These are phyloP conservation scores for Wilcoxina mikolae DNA, from an alignment of 495 filamentous ascomycete genomes.

Conservation along the genomic window DNA sequence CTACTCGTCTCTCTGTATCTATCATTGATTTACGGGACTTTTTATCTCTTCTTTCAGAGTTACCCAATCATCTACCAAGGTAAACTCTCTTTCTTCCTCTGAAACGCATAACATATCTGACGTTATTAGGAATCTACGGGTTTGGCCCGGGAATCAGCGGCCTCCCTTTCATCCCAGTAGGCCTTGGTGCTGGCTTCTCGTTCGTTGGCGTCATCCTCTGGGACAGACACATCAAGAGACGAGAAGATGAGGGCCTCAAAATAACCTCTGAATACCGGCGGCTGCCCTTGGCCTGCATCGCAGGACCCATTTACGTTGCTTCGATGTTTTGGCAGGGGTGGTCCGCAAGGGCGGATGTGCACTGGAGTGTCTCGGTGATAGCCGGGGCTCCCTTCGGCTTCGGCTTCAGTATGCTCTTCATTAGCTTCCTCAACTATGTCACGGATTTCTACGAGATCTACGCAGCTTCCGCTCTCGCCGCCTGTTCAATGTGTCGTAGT, in stretches of 20 bases:
- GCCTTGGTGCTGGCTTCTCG: constrained; percentile 34
- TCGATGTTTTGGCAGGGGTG: constrained; percentile 62
- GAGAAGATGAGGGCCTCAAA: constrained; percentile 6
- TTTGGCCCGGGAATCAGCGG: constrained; percentile 35
- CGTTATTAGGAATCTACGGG: constrained; percentile 31
- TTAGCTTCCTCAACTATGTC: constrained; percentile 57
- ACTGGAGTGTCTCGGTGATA: constrained; percentile 50
- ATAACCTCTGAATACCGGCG: constrained; percentile 45
- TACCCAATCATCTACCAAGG: constrained; percentile 51
- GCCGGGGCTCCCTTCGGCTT: constrained; percentile 54
- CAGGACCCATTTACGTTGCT: constrained; percentile 46
- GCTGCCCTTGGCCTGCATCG: constrained; percentile 51
- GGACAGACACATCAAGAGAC: constrained; percentile 34
- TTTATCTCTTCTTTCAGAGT: constrained; percentile 59
- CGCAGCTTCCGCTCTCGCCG: constrained; percentile 56
- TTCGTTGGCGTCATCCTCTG: constrained; percentile 42
- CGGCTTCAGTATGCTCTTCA: constrained; percentile 53
- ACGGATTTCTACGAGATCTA: constrained; percentile 64
- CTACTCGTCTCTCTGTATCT: constrained; percentile 53
- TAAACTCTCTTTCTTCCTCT: constrained; percentile 8
- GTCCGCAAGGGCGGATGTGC: constrained; percentile 41
- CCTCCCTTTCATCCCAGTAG: constrained; percentile 36
- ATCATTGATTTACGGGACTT: constrained; percentile 54
- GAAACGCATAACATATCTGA: neutral
- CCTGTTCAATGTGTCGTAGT: constrained; percentile 44